These are phyloP conservation scores for Hapsidospora chrysogenum DNA, from an alignment of 495 filamentous ascomycete species.

Conservation along the genomic window DNA sequence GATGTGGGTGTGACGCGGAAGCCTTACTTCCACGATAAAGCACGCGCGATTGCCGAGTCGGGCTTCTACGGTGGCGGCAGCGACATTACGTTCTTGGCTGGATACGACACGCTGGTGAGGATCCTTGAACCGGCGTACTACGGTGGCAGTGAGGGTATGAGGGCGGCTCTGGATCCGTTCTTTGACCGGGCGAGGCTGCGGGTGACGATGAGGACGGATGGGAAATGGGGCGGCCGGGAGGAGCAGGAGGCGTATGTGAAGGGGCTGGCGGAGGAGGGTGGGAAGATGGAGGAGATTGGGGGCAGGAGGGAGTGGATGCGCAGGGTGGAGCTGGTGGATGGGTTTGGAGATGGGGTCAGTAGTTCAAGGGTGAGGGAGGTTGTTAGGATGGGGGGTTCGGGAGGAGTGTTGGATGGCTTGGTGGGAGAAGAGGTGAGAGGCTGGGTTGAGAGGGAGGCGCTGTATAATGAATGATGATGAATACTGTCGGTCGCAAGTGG, in stretches of 20 bases:
- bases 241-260: constrained; percentile 45
- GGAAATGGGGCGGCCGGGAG: constrained; percentile 42
- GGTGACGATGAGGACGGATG: constrained; percentile 54
- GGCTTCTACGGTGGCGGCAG: constrained; percentile 28
- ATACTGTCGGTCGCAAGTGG: too few species aligned
- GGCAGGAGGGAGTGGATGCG: constrained; percentile 49
- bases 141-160: constrained; percentile 10
- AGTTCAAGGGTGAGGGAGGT: constrained; percentile 66
- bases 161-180: constrained; percentile 43
- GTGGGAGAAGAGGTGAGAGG: constrained; percentile 44
- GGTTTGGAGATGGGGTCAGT: constrained; percentile 41
- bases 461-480: too few species aligned
- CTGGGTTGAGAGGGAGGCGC: constrained; percentile 35
- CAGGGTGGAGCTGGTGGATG: constrained; percentile 52
- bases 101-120: constrained; percentile 76
- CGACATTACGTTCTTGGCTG: constrained; percentile 65
- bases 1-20: constrained; percentile 72
- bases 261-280: constrained; percentile 29
- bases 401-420: constrained; percentile 39
- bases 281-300: constrained; percentile 39
- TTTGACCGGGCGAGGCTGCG: constrained; percentile 52
- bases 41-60: constrained; percentile 41
- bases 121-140: constrained; percentile 82
- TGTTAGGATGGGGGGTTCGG: constrained; percentile 29
- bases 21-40: constrained; percentile 79